Base-by-base conservation (phyloP, 306 rosid genomes). In the Oemleria cerasiformis region DNA sequence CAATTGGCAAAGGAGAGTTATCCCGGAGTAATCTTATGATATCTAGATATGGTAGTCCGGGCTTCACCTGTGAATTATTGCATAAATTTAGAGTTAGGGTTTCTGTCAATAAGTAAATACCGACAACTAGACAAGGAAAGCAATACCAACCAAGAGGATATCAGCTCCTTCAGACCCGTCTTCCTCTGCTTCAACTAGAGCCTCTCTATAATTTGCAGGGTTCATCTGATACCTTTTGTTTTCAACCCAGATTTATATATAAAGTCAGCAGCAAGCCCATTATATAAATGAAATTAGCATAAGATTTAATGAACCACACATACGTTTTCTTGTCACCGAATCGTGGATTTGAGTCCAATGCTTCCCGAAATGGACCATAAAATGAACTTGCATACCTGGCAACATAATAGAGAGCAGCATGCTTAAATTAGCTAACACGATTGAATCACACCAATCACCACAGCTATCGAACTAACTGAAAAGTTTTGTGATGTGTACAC, bases 131-230 rank as follows among this genome's bases (percentile, higher is more conserved):
- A 40, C 39, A 59, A 72, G 48, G 67, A 60, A 75, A 49, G 58
- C 30, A 60, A 66, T 66, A 89, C 96, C 63, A 71, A 94, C 99
- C 99, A 94, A 80, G 73, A 94, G 97, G 78, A 94, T 94, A 73
- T 94, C 99, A 5, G 97, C 99, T 76, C 96, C 99, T 89, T 94
- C 99, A 62, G 95, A 67, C 69, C 86, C 96, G 57, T 94, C 99
- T 84, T 82, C 95, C 44, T 84, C 84, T 84, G 89, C 78, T 85
- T 94, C 99, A 49, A 84, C 74, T 68, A 94, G 63, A 66, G 99
- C 97, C 79, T 94, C 99, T 82, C 97, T 87, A 41, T 84, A 91
- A 73, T 94, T 94, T 73, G 99, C 97, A 4, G 99, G 96, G 74
- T 91, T 81, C 96, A 94, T 94, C 89, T 94, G 99, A 78, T 94